Base-by-base conservation (phyloP, 1,284 basidiomycete genomes). In the Amylostereum areolatum region DNA sequence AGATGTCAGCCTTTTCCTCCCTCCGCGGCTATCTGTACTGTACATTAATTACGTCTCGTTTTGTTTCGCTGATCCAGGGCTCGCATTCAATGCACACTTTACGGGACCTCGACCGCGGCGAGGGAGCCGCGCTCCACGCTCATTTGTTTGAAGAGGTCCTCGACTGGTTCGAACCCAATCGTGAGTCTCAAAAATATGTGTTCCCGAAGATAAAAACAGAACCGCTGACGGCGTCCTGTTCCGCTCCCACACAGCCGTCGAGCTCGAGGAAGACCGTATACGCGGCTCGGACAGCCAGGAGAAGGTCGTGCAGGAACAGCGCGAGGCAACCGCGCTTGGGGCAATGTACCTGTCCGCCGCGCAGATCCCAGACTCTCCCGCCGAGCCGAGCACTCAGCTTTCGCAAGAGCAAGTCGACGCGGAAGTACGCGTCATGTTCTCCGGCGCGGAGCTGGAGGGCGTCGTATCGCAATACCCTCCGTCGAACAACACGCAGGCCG, bases 61-160 rank as follows among this genome's bases (percentile, higher is more conserved):
- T 55, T 62, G 56, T 64, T 58, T 59, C 64, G 63, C 63, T 66
- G 61, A 69, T 62, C 47, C 72, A 89, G 88, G 84, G 79, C 67
- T 69, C 71, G 62, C 80, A 85, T 69, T 68, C 71, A 60, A 62
- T 74, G 55, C 83, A 86, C 68, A 84, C 74, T 68, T 66, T 86
- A 59, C 86, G 87, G 63, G 88, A 90, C 68, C 72, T 91, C 71
- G 89, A 91, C 69, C 77, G 85, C 64, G 85, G 80, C 65, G 89
- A 91, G 65, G 88, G 88, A 50, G 87, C 87, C 46, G 86, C 88
- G 48, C 66, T 91, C 60, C 87, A 89, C 64, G 78, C 80, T 53
- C 83, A 82, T 62, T 60, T 88, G 55, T 90, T 91, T 66, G 88
- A 90, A 69, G 89, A 91, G 68, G 74, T 80, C 51, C 72, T 89